Conservation (phyloP, 441 rosid species). For the Aquilaria agallochum region DNA sequence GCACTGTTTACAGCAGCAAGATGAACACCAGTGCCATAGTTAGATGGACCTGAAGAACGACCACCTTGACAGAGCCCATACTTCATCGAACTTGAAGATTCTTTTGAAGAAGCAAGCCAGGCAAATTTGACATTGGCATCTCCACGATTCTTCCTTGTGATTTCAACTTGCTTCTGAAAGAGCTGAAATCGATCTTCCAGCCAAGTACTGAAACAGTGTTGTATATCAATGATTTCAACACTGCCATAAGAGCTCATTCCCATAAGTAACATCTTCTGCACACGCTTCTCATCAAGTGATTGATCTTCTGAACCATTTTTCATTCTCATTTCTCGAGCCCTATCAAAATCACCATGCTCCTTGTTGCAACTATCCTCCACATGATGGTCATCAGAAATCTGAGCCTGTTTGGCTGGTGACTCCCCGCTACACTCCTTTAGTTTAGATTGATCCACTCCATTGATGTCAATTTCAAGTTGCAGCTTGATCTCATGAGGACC, state of each 20-base stretch:
- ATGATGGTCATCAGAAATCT: slow-evolving; percentile 24
- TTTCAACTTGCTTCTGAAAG: slow-evolving; percentile 76
- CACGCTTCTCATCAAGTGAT: slow-evolving; percentile 24
- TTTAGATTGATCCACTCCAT: slow-evolving; percentile 48
- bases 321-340: slow-evolving; percentile 21
- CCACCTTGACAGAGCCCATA: slow-evolving; percentile 77
- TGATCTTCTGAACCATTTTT: slow-evolving; percentile 9
- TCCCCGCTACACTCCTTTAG: slow-evolving; percentile 77
- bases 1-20: slow-evolving; percentile 60
- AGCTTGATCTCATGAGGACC: slow-evolving; percentile 69
- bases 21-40: slow-evolving; percentile 78
- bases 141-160: slow-evolving; percentile 64
- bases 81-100: slow-evolving; percentile 29
- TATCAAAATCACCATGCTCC: slow-evolving; percentile 28
- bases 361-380: slow-evolving; percentile 45
- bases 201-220: slow-evolving; percentile 38
- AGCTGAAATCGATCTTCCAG: slow-evolving; percentile 57
- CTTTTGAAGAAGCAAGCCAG: slow-evolving; percentile 84
- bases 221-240: slow-evolving; percentile 43
- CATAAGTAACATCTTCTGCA: slow-evolving; percentile 44
- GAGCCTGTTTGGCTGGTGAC: slow-evolving; percentile 53
- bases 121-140: slow-evolving; percentile 77
- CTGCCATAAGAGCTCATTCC: slow-evolving; percentile 42
- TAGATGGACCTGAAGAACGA: slow-evolving; percentile 41
- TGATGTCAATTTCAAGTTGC: slow-evolving; percentile 81